A percentile compares a stretch with the other conserved stretches of the same genome.
phyloP scores from a whole-genome alignment of 1,284 basidiomycete genomes.

The Rhodotorula sp. region DNA sequence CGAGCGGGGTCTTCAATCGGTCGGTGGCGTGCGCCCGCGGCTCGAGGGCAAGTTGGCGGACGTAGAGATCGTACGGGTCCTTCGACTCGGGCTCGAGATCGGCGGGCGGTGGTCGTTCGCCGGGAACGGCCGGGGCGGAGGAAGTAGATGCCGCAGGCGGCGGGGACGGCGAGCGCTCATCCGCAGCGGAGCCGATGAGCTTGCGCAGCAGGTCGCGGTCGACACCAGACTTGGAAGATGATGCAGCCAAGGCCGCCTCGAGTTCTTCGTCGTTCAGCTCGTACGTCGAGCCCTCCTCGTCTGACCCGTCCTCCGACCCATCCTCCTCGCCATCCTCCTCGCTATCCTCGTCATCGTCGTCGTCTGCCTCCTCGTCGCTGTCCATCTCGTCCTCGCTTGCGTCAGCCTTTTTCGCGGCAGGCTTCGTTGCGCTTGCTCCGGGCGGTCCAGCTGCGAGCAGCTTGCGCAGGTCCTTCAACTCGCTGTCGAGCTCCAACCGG shows the following conservation, averaged over 20 bases:
- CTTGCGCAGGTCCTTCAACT: constrained; percentile 77
- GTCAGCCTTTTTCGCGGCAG: background rate
- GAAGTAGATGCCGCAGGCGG: constrained; percentile 3
- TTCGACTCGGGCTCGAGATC: constrained; percentile 27
- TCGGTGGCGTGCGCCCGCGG: constrained; percentile 92
- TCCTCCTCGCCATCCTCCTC: constrained; percentile 48
- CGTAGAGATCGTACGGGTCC: constrained; percentile 77
- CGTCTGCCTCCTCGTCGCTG: constrained; percentile 17
- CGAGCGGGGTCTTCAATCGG: constrained; percentile 93
- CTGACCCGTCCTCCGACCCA: constrained; percentile 2
- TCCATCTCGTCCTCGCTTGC: constrained; percentile 12
- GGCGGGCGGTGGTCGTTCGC: constrained; percentile 11
- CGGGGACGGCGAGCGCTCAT: constrained; percentile 22
- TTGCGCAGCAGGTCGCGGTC: constrained; percentile 45
- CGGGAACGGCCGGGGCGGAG: background rate
- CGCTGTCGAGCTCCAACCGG: constrained; percentile 83
- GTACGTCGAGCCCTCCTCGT: constrained; percentile 23
- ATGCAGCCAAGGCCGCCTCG: constrained; percentile 38
- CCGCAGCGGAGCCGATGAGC: constrained; percentile 37
- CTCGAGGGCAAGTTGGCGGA: constrained; percentile 90
- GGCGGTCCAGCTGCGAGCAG: constrained; percentile 59
- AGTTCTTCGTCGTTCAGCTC: constrained; percentile 37
- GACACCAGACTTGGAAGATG: constrained; percentile 37
- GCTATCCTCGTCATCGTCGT: constrained; percentile 43
- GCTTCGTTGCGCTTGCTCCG: background rate